Conservation (phyloP, 2,329 filamentous ascomycete genomes). For the Venturia oleaginea region DNA sequence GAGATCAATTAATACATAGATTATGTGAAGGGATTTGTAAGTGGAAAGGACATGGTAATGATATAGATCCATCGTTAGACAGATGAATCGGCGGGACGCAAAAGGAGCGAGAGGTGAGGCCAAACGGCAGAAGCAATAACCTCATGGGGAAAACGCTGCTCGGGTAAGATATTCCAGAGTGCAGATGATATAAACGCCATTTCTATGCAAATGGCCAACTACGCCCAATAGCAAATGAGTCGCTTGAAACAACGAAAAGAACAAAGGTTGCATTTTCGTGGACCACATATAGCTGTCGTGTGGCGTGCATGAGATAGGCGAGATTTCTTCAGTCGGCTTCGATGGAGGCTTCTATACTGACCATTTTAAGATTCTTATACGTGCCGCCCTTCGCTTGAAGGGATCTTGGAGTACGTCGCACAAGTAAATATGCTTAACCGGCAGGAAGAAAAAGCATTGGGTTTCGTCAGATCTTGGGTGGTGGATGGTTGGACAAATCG, state of each 20-base stretch:
- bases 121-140: background rate
- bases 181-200: background rate
- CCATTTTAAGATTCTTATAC: background rate
- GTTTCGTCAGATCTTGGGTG: background rate
- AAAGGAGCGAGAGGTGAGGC: background rate
- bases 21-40: no score
- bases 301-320: background rate
- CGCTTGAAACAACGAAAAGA: background rate
- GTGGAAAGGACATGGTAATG: background rate
- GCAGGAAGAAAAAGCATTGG: background rate
- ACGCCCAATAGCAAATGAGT: background rate
- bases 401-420: background rate
- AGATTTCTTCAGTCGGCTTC: background rate
- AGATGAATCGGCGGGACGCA: background rate
- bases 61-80: background rate
- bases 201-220: background rate
- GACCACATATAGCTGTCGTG: background rate
- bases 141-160: background rate
- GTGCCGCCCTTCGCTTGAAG: background rate
- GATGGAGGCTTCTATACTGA: conserved; percentile 3
- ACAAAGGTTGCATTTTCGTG: background rate
- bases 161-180: background rate
- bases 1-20: background rate
- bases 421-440: background rate
- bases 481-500: background rate